Percentiles rank a stretch among this genome's conserved stretches.
These are phyloP conservation scores for Aspergillus campestris DNA, from an alignment of 495 filamentous ascomycete species.

Conservation along the genomic window DNA sequence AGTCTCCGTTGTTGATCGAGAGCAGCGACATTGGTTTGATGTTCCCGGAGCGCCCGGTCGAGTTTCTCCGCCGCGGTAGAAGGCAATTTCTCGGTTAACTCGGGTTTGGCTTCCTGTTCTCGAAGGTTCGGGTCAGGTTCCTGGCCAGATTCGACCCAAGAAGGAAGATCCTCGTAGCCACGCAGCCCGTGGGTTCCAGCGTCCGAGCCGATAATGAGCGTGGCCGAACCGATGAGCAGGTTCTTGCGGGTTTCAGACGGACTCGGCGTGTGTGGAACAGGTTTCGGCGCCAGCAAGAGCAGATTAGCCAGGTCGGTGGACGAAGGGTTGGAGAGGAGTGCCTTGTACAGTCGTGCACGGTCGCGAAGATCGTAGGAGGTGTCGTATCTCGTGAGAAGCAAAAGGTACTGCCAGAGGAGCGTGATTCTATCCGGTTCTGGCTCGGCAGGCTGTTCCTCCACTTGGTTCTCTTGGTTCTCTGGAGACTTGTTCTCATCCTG, in stretches of 20 bases:
- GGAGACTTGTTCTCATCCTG: conserved; percentile 20
- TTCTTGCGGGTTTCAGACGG: conserved; percentile 73
- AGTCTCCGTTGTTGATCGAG: conserved; percentile 8
- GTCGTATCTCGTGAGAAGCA: conserved; percentile 82
- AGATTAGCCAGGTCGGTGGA: conserved; percentile 80
- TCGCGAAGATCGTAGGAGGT: conserved; percentile 92
- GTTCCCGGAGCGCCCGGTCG: conserved; percentile 45
- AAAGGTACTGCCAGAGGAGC: conserved; percentile 73
- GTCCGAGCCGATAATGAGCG: conserved; percentile 71
- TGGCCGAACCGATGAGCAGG: conserved; percentile 71
- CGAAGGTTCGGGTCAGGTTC: conserved; percentile 74
- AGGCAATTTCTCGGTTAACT: conserved; percentile 15
- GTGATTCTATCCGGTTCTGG: conserved; percentile 51
- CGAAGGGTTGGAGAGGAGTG: conserved; percentile 63
- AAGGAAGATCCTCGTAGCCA: conserved; percentile 71
- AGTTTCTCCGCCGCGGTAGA: conserved; percentile 58
- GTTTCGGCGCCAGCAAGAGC: conserved; percentile 87
- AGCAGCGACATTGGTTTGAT: conserved; percentile 20
- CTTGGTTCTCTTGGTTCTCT: conserved; percentile 21
- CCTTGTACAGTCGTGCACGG: conserved; percentile 77
- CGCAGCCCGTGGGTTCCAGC: conserved; percentile 58
- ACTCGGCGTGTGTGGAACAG: conserved; percentile 76
- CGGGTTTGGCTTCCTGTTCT: conserved; percentile 33
- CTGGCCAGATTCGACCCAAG: conserved; percentile 72
- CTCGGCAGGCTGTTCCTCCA: conserved; percentile 12